Evolutionary conservation across 306 rosid genomes (phyloP), one percentile per base, ranked within the genome.

Genomic region (Vachellia pachyceras): DNA sequence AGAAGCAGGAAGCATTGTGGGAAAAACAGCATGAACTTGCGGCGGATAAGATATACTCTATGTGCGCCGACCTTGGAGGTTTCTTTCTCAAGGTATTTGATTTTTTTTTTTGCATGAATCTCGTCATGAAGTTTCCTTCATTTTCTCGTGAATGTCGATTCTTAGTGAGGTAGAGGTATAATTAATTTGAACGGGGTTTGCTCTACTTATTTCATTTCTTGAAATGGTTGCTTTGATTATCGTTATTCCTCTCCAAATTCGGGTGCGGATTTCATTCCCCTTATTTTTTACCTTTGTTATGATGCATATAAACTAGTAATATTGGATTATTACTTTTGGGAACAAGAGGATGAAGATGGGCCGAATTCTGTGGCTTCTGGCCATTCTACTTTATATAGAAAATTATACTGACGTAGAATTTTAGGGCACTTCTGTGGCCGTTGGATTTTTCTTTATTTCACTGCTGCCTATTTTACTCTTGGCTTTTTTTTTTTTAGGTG

Each of bases 31-130:
- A 95, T 74, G 93, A 93, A 75, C 63, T 88, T 83, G 97, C 98
- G 39, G 98, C 99, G 1, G 93, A 90, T 7, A 95, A 95, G 93
- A 89, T 95, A 82, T 90, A 89, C 75, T 77, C 86, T 80, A 89
- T 95, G 98, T 95, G 99, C 68, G 70, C 89, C 1, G 94, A 93
- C 86, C 89, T 95, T 45, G 97, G 99, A 57, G 99, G 99, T 70
- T 95, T 95, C 84, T 95, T 93, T 86, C 97, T 95, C 49, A 95
- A 95, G 97, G 99, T 93, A 76, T 44, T 66, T 22, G 23, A 6
- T 54, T 42, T 44, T 44, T n/a, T n/a, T n/a, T 11, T 76, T 55
- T 58, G 18, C 8, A 22, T 58, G 46, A 57, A 14, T 7, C 40
- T 73, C 49, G 72, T 42, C n/a, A 15, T 63, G 33, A 40, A 33